phyloP scores from a whole-genome alignment of 2,329 filamentous ascomycete species.

The Colletotrichum euphorbiae region DNA sequence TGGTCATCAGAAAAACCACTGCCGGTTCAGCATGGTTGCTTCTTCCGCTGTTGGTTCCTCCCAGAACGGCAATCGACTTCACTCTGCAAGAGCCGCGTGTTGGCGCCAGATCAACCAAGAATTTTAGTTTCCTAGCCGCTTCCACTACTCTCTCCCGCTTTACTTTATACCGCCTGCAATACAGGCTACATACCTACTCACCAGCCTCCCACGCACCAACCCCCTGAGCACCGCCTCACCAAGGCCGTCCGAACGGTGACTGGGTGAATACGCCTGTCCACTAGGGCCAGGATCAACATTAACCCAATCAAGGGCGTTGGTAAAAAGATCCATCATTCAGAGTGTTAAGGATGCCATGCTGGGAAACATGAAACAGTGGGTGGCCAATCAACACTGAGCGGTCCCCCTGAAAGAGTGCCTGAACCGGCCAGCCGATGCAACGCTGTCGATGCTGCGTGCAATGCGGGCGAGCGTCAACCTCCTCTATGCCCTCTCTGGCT shows the following conservation, averaged over 20 bases:
- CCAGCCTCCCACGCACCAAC: background rate
- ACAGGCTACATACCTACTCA: no score
- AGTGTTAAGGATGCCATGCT: slow-evolving; percentile 24
- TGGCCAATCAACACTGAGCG: slow-evolving; percentile 30
- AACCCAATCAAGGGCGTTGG: background rate
- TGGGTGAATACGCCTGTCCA: background rate
- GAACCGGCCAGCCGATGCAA: slow-evolving; percentile 16
- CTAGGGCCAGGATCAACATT: slow-evolving; percentile 19
- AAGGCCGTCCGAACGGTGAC: background rate
- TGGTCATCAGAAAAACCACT: background rate
- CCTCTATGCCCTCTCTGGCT: background rate
- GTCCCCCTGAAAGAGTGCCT: slow-evolving; percentile 18
- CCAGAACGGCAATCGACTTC: background rate
- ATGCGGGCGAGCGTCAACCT: slow-evolving; percentile 30
- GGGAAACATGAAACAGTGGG: slow-evolving; percentile 37
- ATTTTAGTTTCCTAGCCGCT: background rate
- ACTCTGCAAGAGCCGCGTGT: slow-evolving; percentile 16
- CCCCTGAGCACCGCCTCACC: slow-evolving; percentile 3
- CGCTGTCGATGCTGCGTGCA: slow-evolving; percentile 15
- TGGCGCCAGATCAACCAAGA: background rate
- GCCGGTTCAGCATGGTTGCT: background rate
- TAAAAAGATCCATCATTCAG: background rate
- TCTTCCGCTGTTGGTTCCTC: slow-evolving; percentile 4
- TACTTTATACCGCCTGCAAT: no score
- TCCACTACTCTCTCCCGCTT: background rate